phyloP scores from a whole-genome alignment of 495 filamentous ascomycete species.

The Polyplosphaeria fusca region DNA sequence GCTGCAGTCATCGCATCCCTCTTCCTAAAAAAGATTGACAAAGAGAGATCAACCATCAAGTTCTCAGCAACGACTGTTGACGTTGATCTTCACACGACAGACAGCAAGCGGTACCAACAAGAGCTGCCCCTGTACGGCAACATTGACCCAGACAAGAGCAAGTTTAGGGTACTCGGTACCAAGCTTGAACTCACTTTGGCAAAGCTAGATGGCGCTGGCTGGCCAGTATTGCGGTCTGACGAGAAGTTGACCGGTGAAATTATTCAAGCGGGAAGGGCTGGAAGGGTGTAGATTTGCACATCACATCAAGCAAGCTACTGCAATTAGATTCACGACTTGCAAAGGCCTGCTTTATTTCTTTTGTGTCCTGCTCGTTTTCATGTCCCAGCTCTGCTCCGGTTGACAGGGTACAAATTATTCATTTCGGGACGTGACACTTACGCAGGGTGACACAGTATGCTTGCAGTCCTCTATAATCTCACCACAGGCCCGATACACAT shows the following conservation, averaged over 20 bases:
- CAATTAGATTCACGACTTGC: no score
- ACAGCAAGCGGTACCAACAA: constrained; percentile 76
- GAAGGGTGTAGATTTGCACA: constrained; percentile 1
- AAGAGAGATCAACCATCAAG: constrained; percentile 64
- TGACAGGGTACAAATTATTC: no score
- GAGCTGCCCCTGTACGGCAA: constrained; percentile 70
- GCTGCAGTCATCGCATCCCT: constrained; percentile 82
- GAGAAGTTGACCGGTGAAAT: constrained; percentile 75
- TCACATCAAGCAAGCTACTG: no score
- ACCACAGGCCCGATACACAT: no score
- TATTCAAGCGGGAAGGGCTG: constrained; percentile 77
- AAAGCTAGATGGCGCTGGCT: constrained; percentile 79
- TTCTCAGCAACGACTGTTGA: constrained; percentile 59
- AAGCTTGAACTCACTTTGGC: constrained; percentile 84
- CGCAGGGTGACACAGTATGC: no score
- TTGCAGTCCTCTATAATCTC: no score
- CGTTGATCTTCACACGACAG: constrained; percentile 79
- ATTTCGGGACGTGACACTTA: no score
- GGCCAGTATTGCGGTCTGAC: constrained; percentile 86
- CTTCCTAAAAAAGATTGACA: constrained; percentile 96
- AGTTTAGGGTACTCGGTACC: constrained; percentile 85
- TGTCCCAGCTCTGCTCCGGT: no score
- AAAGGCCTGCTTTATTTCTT: no score
- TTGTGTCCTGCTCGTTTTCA: no score
- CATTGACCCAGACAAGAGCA: constrained; percentile 70